A percentile compares a stretch with the other conserved stretches of the same genome.
phyloP scores from a whole-genome alignment of 305 asterid genomes.

The Rubia occidens region DNA sequence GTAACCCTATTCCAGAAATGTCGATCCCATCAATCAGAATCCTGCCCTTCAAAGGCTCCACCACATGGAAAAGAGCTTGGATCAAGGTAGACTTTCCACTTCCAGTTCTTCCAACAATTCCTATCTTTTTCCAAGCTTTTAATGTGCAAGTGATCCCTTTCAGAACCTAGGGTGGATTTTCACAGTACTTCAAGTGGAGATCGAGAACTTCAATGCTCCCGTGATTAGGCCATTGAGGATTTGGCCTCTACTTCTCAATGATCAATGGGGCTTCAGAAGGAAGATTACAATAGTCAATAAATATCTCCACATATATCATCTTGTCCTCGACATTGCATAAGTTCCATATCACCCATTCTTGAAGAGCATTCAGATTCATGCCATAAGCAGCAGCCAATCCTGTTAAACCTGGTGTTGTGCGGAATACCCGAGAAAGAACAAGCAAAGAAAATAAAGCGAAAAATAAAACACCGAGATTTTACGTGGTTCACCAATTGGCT shows the following conservation, averaged over 20 bases:
- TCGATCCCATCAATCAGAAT: constrained; percentile 61
- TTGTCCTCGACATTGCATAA: constrained; percentile 81
- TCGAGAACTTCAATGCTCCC: constrained; percentile 51
- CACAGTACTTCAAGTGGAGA: constrained; percentile 61
- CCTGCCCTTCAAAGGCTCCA: constrained; percentile 59
- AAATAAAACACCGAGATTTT: too few species aligned
- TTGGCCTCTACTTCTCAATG: constrained; percentile 44
- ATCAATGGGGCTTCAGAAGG: constrained; percentile 66
- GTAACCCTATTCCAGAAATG: constrained; percentile 54
- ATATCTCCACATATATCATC: constrained; percentile 75
- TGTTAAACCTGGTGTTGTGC: constrained; percentile 80
- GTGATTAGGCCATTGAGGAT: constrained; percentile 45
- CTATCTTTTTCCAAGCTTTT: constrained; percentile 54
- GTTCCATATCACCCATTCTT: constrained; percentile 93
- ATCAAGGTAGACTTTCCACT: constrained; percentile 83
- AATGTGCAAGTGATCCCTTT: constrained; percentile 69
- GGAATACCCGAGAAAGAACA: too few species aligned
- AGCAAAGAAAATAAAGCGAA: too few species aligned
- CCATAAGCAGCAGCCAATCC: constrained; percentile 87
- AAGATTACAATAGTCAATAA: constrained; percentile 52
- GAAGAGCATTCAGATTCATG: constrained; percentile 66
- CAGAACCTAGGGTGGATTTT: constrained; percentile 56
- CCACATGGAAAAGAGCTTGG: constrained; percentile 79
- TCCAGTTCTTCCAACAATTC: constrained; percentile 83
- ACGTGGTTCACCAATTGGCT: too few species aligned